These are phyloP conservation scores for Nevesoporus exiguus DNA, from an alignment of 768 basidiomycete genomes.

Conservation along the genomic window DNA sequence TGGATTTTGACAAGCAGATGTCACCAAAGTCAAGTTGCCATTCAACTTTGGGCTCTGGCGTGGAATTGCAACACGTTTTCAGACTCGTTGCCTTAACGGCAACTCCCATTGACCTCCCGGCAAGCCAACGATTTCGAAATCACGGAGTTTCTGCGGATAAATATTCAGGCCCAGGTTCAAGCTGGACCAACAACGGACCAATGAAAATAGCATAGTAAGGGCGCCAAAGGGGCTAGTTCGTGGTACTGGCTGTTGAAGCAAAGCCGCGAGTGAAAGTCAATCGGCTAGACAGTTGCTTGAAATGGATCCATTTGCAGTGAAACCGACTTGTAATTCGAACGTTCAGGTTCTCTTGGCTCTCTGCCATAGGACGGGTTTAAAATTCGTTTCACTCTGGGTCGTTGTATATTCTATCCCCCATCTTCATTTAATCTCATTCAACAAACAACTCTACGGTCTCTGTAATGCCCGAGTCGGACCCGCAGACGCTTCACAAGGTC, in stretches of 20 bases:
- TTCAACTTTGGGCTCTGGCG: too few relatives aligned
- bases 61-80: neutral
- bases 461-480: conserved; percentile 32
- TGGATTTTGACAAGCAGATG: too few relatives aligned
- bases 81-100: neutral
- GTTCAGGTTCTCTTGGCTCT: neutral
- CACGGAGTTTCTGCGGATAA: conserved; percentile 2
- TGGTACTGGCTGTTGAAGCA: too few relatives aligned
- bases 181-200: too few relatives aligned
- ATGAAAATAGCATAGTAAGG: too few relatives aligned
- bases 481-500: conserved; percentile 57
- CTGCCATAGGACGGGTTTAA: neutral
- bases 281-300: neutral
- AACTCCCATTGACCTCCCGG: neutral
- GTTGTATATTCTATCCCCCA: conserved; percentile 11
- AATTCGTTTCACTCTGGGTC: neutral
- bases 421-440: conserved; percentile 7
- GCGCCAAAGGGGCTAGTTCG: neutral
- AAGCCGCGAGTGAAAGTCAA: neutral
- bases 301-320: conserved; percentile 2
- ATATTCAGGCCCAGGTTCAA: too few relatives aligned
- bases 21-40: too few relatives aligned
- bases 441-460: neutral
- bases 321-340: neutral
- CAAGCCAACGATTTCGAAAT: neutral